Evolutionary conservation across 2,329 filamentous ascomycete genomes (phyloP), one percentile per base, ranked within the genome.

Genomic region (Sporothrix brunneoviolacea): DNA sequence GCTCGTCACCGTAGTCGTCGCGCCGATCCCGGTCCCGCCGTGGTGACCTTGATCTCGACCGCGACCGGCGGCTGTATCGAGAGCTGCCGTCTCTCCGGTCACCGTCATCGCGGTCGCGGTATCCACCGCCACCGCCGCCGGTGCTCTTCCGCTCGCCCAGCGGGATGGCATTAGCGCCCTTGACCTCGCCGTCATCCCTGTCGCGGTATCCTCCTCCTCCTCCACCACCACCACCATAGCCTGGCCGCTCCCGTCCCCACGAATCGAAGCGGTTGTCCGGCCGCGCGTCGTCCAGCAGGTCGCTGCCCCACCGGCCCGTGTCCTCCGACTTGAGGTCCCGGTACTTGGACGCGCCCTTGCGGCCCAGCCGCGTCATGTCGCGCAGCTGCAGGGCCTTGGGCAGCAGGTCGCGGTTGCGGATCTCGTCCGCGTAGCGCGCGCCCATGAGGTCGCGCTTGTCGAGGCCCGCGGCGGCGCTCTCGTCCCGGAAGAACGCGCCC

Each of bases 401-500:
- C 60, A 98, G 69, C 2, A 89, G 73, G 60, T 93, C 87, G 40
- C 88, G 83, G 61, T 95, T 88, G 42, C 77, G 76, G 53, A 91
- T 81, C 55, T 96, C 89, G 64, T 97, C 91, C 44, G 79, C 82
- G 59, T 93, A 94, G 45, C 80, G 74, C 2, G 84, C 80, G 13
- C 91, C 91, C 81, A 95, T 95, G 57, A 96, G 76, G 63, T 96
- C 88, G 41, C 93, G 77, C 62, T 84, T 79, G 56, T 87, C 83
- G 40, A 96, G 72, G 1, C 88, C 88, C 55, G 87, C 82, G 15
- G 81, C 82, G 59, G 83, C 81, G 46, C 83, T 77, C 60, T 94
- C 87, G 47, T 91, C 88, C 58, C 86, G 86, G 73, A 88, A 97
- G 72, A 97, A 98, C 15, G 93, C 93, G 43, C 93, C 93, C 70